Evolutionary conservation across 2,329 filamentous ascomycete genomes (phyloP).

Genomic region (Claviceps fusiformis): DNA sequence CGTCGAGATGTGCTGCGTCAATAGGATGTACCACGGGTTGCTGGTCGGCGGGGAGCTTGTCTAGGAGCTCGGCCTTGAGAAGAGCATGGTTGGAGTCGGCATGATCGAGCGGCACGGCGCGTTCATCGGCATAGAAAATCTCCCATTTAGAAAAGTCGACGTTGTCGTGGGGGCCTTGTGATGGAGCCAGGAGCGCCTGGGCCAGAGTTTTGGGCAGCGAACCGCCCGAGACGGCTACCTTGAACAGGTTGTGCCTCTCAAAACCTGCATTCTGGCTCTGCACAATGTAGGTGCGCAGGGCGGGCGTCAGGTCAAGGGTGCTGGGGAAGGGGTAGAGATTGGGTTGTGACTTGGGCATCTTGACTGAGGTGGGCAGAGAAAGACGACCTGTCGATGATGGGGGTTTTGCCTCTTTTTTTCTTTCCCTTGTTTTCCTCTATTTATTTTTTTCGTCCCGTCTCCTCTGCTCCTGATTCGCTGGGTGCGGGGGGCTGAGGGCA

Average conservation of each 20-base stretch:
- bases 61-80: conserved; percentile 73
- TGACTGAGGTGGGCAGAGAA: background rate
- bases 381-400: background rate
- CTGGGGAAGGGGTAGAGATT: conserved; percentile 72
- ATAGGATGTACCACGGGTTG: conserved; percentile 68
- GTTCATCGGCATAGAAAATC: conserved; percentile 97
- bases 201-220: conserved; percentile 83
- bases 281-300: conserved; percentile 72
- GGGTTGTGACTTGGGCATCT: conserved; percentile 42
- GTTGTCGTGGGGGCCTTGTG: conserved; percentile 40
- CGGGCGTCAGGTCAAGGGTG: conserved; percentile 55
- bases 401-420: background rate
- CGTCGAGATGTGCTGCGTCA: conserved; percentile 49
- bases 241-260: conserved; percentile 70
- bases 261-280: conserved; percentile 69
- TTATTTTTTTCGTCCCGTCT: background rate
- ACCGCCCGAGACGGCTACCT: conserved; percentile 84
- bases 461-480: background rate
- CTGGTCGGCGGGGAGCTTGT: conserved; percentile 63
- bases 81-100: conserved; percentile 89
- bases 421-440: background rate
- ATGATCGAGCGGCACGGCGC: conserved; percentile 82
- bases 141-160: conserved; percentile 82
- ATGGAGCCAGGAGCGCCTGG: conserved; percentile 57
- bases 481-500: background rate